A percentile compares a stretch with the other conserved stretches of the same genome.
These are phyloP conservation scores for Hypericum androsaemum DNA, from an alignment of 345 rosid species.

Conservation along the genomic window DNA sequence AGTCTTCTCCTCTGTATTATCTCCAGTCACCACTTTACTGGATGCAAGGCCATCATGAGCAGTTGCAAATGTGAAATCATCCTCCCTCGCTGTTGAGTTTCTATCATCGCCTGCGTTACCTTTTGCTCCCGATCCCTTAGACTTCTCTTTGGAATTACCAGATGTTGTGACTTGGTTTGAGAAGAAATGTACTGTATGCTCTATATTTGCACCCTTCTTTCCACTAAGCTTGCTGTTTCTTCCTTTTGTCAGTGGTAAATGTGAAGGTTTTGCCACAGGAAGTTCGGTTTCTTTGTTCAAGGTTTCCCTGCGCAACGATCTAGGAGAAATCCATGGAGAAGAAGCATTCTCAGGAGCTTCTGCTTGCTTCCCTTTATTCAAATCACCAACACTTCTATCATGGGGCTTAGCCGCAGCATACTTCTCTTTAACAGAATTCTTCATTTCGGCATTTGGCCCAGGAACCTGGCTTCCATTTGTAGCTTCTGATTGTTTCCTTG, in stretches of 20 bases:
- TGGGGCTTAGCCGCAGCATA: constrained; percentile 22
- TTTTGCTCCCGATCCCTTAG: constrained; percentile 26
- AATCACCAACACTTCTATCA: constrained; percentile 20
- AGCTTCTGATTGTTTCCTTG: no score
- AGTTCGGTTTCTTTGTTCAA: constrained; percentile 28
- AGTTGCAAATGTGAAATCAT: constrained; percentile 40
- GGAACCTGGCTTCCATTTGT: no score
- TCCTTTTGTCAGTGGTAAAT: constrained; percentile 23
- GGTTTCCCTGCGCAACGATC: constrained; percentile 26
- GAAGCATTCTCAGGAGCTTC: constrained; percentile 30
- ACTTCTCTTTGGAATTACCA: constrained; percentile 18
- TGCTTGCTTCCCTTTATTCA: constrained; percentile 25
- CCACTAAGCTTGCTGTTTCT: constrained; percentile 27
- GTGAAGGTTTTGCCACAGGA: constrained; percentile 21
- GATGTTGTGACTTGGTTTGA: constrained; percentile 25
- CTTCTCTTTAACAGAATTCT: not conserved
- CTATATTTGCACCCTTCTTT: constrained; percentile 25
- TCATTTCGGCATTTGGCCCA: no score
- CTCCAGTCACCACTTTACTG: constrained; percentile 23
- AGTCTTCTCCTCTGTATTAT: constrained; percentile 33
- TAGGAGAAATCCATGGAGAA: constrained; percentile 58
- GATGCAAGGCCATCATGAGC: constrained; percentile 25
- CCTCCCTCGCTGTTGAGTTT: constrained; percentile 25
- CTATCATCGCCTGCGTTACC: constrained; percentile 29
- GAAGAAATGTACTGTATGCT: constrained; percentile 23